Evolutionary conservation across 495 filamentous ascomycete species (phyloP).

Genomic region (Parmelia sp.): DNA sequence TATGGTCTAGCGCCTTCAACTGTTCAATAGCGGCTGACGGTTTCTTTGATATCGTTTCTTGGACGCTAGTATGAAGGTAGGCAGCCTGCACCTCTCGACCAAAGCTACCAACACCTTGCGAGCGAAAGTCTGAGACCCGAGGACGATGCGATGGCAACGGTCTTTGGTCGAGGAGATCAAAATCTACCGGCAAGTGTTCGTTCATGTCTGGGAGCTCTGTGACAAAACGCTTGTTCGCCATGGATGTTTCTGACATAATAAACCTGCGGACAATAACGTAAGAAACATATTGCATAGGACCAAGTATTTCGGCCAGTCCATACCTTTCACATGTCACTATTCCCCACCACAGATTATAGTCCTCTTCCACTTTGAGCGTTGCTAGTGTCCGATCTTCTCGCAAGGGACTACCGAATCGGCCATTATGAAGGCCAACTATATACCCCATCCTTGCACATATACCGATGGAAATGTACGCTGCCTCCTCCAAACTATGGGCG

Average conservation of each 20-base stretch:
- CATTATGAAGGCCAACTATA: neutral
- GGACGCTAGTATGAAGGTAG: slow-evolving; percentile 1
- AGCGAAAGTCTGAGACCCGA: neutral
- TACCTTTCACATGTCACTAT: slow-evolving; percentile 8
- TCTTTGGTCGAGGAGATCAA: slow-evolving; percentile 3
- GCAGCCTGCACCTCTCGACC: slow-evolving; percentile 8
- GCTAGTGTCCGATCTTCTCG: neutral
- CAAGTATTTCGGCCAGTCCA: neutral
- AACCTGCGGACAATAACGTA: neutral
- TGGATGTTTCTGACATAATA: neutral
- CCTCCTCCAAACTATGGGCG: neutral
- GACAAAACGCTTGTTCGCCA: neutral
- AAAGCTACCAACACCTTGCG: slow-evolving; percentile 5
- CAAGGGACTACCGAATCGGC: neutral
- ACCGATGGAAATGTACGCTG: neutral
- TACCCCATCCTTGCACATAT: slow-evolving; percentile 2
- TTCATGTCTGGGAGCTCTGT: slow-evolving; percentile 1
- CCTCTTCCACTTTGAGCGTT: neutral
- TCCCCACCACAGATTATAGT: slow-evolving; percentile 3
- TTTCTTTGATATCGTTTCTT: neutral
- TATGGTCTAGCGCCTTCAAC: neutral
- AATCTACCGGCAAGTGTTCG: slow-evolving; percentile 2
- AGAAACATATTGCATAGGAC: too few species aligned
- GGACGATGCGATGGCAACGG: too few species aligned
- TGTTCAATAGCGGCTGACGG: neutral